phyloP scores from a whole-genome alignment of 176 grass and related monocot genomes.

The Saccharum officinarum region DNA sequence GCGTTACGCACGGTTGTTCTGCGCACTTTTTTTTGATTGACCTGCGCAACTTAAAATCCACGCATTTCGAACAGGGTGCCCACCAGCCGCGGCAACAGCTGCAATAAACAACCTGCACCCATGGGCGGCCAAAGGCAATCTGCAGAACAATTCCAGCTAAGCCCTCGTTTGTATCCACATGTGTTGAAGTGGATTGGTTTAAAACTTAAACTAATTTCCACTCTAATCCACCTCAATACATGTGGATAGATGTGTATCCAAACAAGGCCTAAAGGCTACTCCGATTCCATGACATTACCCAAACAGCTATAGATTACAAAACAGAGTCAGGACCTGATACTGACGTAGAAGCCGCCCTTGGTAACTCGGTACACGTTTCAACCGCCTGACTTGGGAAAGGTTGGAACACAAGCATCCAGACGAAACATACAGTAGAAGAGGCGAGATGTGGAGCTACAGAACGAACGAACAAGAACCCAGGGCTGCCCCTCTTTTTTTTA shows the following conservation, averaged over 20 bases:
- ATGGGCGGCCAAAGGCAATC: neutral
- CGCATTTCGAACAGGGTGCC: too few species aligned
- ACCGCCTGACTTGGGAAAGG: slow-evolving; percentile 19
- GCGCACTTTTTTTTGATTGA: too few species aligned
- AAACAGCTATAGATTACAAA: slow-evolving; percentile 42
- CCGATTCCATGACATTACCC: slow-evolving; percentile 20
- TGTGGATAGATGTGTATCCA: too few species aligned
- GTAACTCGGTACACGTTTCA: slow-evolving; percentile 30
- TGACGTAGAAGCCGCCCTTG: slow-evolving; percentile 26
- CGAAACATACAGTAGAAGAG: slow-evolving; percentile 21
- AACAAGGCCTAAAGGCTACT: neutral
- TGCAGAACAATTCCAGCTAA: neutral
- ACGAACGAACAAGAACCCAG: slow-evolving; percentile 43
- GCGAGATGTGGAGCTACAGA: slow-evolving; percentile 32
- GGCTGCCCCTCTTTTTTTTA: slow-evolving; percentile 43
- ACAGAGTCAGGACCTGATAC: neutral
- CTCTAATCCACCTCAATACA: too few species aligned
- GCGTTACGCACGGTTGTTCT: too few species aligned
- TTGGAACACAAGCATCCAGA: slow-evolving; percentile 14
- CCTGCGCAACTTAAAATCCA: too few species aligned
- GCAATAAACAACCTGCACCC: neutral
- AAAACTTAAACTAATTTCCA: too few species aligned
- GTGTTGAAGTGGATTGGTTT: too few species aligned
- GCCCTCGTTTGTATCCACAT: too few species aligned
- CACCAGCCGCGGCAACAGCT: too few species aligned